A percentile compares a stretch with the other conserved stretches of the same genome.
Evolutionary conservation across 1,284 basidiomycete species (phyloP).

Genomic region (Prillingera fragicola): DNA sequence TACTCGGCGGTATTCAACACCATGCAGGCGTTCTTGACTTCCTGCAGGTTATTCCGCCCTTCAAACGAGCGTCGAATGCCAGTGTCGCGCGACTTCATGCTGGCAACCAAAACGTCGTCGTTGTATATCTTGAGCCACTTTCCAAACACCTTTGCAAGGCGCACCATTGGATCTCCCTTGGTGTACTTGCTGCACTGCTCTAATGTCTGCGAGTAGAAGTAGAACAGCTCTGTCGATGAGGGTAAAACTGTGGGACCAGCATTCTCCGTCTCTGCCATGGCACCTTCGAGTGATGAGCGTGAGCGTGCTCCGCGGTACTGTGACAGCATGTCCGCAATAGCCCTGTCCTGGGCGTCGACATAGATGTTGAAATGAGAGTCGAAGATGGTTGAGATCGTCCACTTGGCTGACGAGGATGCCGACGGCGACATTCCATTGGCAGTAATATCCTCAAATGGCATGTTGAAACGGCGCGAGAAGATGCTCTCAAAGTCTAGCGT

Average conservation of each 20-base stretch:
- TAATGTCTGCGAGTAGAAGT: constrained; percentile 90
- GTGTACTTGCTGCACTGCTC: constrained; percentile 81
- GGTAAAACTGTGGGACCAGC: constrained; percentile 68
- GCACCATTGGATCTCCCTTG: constrained; percentile 72
- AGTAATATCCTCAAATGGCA: constrained; percentile 52
- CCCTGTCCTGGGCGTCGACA: constrained; percentile 89
- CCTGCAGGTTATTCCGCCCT: constrained; percentile 63
- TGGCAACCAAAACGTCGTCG: constrained; percentile 74
- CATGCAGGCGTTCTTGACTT: constrained; percentile 73
- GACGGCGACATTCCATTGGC: constrained; percentile 20
- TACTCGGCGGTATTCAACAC: constrained; percentile 97
- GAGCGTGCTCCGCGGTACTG: constrained; percentile 64
- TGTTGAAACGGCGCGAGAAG: constrained; percentile 70
- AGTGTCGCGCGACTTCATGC: constrained; percentile 58
- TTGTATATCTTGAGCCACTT: constrained; percentile 95
- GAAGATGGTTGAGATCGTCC: constrained; percentile 77
- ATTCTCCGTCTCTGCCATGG: constrained; percentile 51
- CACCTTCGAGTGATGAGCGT: constrained; percentile 64
- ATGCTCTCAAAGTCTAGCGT: constrained; percentile 78
- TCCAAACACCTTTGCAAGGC: constrained; percentile 71
- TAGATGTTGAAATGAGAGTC: constrained; percentile 88
- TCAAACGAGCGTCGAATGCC: constrained; percentile 64
- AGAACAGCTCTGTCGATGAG: constrained; percentile 93
- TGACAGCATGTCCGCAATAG: constrained; percentile 55
- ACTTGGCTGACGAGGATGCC: constrained; percentile 34